These are phyloP conservation scores for Candida dubliniensis DNA, from an alignment of 1,139 yeast genomes.

Conservation along the genomic window DNA sequence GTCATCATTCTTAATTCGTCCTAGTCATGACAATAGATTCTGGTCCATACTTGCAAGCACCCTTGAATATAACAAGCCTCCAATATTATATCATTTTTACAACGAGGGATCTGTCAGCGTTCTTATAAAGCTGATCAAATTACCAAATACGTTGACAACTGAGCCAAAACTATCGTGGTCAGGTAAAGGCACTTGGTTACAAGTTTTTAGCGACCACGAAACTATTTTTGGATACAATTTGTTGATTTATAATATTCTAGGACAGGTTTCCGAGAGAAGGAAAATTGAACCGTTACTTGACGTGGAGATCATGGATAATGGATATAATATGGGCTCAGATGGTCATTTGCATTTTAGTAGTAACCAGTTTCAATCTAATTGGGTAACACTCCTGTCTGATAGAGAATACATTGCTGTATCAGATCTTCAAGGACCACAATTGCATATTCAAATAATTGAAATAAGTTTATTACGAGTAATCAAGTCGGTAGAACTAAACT, in stretches of 20 bases:
- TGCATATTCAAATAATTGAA: conserved; percentile 21
- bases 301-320: conserved; percentile 20
- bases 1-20: conserved; percentile 18
- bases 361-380: conserved; percentile 11
- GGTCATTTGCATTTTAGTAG: conserved; percentile 12
- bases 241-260: conserved; percentile 28
- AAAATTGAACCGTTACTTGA: conserved; percentile 18
- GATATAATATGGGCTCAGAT: conserved; percentile 9
- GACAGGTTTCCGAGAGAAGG: conserved; percentile 16
- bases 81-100: conserved; percentile 34
- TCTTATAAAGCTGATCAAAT: conserved; percentile 22
- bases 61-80: conserved; percentile 18
- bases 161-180: conserved; percentile 33
- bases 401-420: conserved; percentile 20
- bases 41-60: conserved; percentile 34
- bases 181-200: conserved; percentile 36
- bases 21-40: conserved; percentile 27
- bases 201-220: conserved; percentile 25
- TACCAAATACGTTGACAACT: conserved; percentile 20
- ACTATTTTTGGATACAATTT: conserved; percentile 32
- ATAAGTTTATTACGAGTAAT: conserved; percentile 20
- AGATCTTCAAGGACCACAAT: conserved; percentile 10
- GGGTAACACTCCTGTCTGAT: conserved; percentile 9
- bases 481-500: conserved; percentile 7
- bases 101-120: conserved; percentile 36